Conservation (phyloP, 2,329 filamentous ascomycete genomes). For the Fusarium transvaalense region DNA sequence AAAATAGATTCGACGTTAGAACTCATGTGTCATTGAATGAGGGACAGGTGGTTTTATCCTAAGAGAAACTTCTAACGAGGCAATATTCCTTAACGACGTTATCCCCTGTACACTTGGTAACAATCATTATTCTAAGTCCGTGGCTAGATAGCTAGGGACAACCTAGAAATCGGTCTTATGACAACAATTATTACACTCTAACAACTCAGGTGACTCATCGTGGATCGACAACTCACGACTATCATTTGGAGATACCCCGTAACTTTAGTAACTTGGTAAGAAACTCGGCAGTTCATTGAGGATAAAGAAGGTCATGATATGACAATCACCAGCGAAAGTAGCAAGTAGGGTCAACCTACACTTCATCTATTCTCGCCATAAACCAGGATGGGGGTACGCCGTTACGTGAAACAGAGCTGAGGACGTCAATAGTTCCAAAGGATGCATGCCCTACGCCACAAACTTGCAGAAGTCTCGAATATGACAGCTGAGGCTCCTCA, state of each 20-base stretch:
- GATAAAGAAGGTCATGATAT: background rate
- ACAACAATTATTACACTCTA: background rate
- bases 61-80: background rate
- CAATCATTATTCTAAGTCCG: no score
- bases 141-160: background rate
- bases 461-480: background rate
- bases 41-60: background rate
- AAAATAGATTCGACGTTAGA: background rate
- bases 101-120: no score
- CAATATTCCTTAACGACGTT: background rate
- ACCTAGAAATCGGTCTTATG: background rate
- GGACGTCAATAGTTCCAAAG: background rate
- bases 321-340: background rate
- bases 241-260: background rate
- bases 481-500: background rate
- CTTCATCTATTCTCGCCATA: no score
- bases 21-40: background rate
- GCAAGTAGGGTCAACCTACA: background rate
- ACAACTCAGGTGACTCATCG: background rate
- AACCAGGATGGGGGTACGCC: background rate
- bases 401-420: background rate
- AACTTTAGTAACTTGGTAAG: background rate
- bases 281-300: background rate
- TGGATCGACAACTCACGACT: background rate
- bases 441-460: background rate